These are phyloP conservation scores for Flammula alnicola DNA, from an alignment of 1,284 basidiomycete genomes.

Conservation along the genomic window DNA sequence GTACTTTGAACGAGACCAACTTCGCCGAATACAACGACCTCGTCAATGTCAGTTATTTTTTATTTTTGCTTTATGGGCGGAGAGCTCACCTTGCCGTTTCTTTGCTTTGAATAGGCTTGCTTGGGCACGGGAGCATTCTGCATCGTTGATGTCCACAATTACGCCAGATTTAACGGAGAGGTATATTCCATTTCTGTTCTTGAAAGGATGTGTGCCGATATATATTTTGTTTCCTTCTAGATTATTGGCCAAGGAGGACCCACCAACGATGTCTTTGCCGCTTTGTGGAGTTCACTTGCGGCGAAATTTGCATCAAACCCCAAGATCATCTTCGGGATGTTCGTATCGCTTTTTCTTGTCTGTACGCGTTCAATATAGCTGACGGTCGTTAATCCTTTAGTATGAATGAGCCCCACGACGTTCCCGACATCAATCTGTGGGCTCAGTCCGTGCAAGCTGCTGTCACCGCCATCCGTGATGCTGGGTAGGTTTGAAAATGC, in stretches of 20 bases:
- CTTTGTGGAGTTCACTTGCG: conserved; percentile 57
- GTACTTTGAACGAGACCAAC: conserved; percentile 48
- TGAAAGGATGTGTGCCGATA: not conserved
- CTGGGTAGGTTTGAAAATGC: conserved; percentile 39
- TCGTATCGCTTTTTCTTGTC: conserved; percentile 19
- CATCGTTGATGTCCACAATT: conserved; percentile 65
- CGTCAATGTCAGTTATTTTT: conserved; percentile 45
- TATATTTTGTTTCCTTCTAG: conserved; percentile 27
- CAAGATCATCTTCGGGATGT: conserved; percentile 61
- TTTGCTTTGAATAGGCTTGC: conserved; percentile 26
- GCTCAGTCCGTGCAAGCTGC: conserved; percentile 53
- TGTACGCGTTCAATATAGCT: not conserved
- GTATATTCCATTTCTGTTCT: conserved; percentile 28
- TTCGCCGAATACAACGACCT: conserved; percentile 54
- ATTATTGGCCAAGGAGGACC: conserved; percentile 68
- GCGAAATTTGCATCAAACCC: conserved; percentile 51
- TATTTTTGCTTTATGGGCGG: not conserved
- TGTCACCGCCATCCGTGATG: conserved; percentile 58
- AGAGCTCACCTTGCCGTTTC: not conserved
- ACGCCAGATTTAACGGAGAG: conserved; percentile 53
- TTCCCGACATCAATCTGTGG: conserved; percentile 48
- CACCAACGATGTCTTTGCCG: conserved; percentile 56
- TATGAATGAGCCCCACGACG: conserved; percentile 63
- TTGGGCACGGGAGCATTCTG: conserved; percentile 43
- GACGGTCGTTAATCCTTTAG: conserved; percentile 26